Base-by-base conservation (phyloP, 2,329 filamentous ascomycete genomes). In the Ophiocordyceps camponoti-rufipedis region DNA sequence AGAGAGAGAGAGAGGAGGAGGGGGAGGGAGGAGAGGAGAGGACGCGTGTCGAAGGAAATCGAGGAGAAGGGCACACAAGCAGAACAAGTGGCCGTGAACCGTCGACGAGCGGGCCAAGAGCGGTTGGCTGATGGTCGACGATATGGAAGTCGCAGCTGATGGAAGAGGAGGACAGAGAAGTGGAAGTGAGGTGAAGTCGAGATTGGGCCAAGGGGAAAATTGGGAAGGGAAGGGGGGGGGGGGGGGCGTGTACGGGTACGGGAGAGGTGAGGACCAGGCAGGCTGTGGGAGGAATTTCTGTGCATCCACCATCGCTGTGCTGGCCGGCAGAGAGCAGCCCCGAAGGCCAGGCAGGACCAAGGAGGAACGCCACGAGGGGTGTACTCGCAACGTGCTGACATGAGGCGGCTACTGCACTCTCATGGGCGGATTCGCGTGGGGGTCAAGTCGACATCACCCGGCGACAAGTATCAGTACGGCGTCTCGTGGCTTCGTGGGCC, bases 101-200 rank as follows among this genome's bases (percentile, higher is more conserved):
- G 42, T 49, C 48, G 44, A 48, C 48, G 32, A 44, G 13, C 32
- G 47, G 31, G 48, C 49, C 50, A 43, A 29, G 40, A 41, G 38
- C 40, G 46, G 50, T 42, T 44, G 45, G 29, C 38, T 28, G 43
- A 46, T 43, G 44, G 47, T 45, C 52, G 52, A 55, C 54, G 51
- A 41, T 39, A 49, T 54, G 57, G 58, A 59, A 62, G 57, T 59
- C 60, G 58, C 59, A 60, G 62, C 62, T 61, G 61, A 61, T 57
- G 58, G 53, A 50, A 54, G 49, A 35, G 43, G 44, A 47, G 46
- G 46, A 44, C 46, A 49, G 48, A 52, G 48, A 23, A 18, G n/a
- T n/a, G n/a, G 23, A 41, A 41, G 45, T 45, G 47, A 51, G 50
- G 51, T 51, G 48, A 50, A 51, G 48, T 51, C 49, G 50, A 48